phyloP scores from a whole-genome alignment of 2,329 filamentous ascomycete genomes.

The Keithomyces neogunnii region DNA sequence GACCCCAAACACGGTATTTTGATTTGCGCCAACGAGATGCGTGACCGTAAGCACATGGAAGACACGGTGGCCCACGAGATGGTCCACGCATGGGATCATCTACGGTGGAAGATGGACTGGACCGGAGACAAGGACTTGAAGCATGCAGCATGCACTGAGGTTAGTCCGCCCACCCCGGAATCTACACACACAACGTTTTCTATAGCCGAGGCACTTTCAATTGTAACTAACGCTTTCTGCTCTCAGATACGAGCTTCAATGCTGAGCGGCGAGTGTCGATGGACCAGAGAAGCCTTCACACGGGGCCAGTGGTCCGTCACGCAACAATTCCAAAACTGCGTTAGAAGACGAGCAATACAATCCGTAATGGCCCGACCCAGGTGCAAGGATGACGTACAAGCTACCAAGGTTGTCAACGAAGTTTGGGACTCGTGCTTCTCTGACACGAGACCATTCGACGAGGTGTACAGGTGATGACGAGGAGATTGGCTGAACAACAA shows the following conservation, averaged over 20 bases:
- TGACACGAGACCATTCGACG: constrained; percentile 92
- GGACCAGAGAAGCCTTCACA: constrained; percentile 76
- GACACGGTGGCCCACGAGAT: constrained; percentile 96
- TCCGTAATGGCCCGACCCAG: constrained; percentile 71
- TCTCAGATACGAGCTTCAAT: constrained; percentile 83
- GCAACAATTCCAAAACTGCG: constrained; percentile 89
- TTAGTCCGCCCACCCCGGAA: constrained; percentile 27
- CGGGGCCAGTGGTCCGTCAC: constrained; percentile 82
- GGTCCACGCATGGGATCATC: constrained; percentile 92
- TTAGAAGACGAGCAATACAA: constrained; percentile 68
- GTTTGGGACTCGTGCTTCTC: constrained; percentile 98
- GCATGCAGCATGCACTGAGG: constrained; percentile 92
- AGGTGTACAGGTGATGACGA: constrained; percentile 68
- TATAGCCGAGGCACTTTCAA: background rate
- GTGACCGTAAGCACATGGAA: constrained; percentile 73
- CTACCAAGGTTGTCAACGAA: constrained; percentile 81
- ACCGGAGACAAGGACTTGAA: constrained; percentile 60
- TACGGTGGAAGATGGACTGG: constrained; percentile 86
- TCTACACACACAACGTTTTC: background rate
- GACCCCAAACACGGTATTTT: constrained; percentile 79
- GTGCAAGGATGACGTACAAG: constrained; percentile 80
- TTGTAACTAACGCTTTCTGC: background rate
- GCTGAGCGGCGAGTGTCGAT: constrained; percentile 89
- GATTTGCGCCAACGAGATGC: constrained; percentile 86
- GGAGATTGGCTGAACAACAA: background rate